A percentile compares a stretch with the other conserved stretches of the same genome.
Evolutionary conservation across 2,329 filamentous ascomycete genomes (phyloP).

Genomic region (Talaromyces sp.): DNA sequence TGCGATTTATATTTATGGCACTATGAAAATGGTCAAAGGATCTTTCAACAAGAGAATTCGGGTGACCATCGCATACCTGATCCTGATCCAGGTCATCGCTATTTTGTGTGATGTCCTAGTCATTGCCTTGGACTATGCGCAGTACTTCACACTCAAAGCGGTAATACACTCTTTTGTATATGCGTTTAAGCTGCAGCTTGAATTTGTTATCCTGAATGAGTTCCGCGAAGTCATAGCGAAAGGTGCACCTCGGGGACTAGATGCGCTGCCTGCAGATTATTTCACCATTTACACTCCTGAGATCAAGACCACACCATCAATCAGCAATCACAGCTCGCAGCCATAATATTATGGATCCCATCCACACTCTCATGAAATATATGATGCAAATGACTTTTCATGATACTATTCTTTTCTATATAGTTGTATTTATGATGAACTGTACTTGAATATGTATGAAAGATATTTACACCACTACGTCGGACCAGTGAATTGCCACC

Average conservation of each 20-base stretch:
- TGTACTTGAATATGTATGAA: too few relatives aligned
- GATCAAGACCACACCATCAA: neutral
- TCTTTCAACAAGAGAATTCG: conserved; percentile 7
- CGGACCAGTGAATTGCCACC: too few relatives aligned
- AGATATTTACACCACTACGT: too few relatives aligned
- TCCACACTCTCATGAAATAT: neutral
- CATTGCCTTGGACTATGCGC: conserved; percentile 5
- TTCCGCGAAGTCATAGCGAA: conserved; percentile 1
- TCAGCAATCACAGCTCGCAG: neutral
- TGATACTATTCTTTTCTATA: too few relatives aligned
- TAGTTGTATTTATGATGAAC: too few relatives aligned
- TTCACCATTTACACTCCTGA: neutral
- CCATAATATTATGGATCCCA: neutral
- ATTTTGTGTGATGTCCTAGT: conserved; percentile 6
- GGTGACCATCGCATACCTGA: conserved; percentile 3
- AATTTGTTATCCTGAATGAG: conserved; percentile 11
- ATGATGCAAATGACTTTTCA: too few relatives aligned
- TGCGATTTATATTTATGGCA: conserved; percentile 43
- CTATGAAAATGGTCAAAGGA: conserved; percentile 21
- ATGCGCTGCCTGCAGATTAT: neutral
- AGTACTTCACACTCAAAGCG: conserved; percentile 7
- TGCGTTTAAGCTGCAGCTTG: conserved; percentile 9
- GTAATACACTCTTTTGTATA: conserved; percentile 11
- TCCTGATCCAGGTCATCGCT: conserved; percentile 4
- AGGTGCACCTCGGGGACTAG: neutral